phyloP scores from a whole-genome alignment of 2,329 filamentous ascomycete genomes.

The Whalleya microplaca region DNA sequence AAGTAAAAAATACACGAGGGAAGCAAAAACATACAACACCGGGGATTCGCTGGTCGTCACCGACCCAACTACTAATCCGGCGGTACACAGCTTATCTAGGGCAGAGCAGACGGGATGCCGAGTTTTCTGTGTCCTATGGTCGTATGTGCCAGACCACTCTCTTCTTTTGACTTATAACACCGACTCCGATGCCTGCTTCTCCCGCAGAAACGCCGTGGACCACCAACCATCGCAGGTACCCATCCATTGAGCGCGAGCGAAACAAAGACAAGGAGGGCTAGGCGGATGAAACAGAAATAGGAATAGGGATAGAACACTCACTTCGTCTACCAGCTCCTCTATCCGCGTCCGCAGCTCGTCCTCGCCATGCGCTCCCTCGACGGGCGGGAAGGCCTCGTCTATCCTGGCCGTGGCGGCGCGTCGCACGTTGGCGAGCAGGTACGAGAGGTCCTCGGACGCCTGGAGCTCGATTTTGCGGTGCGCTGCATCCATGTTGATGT shows the following conservation, averaged over 20 bases:
- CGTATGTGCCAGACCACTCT: slow-evolving; percentile 27
- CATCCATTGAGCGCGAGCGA: not conserved
- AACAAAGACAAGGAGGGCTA: not conserved
- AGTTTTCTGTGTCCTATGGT: slow-evolving; percentile 37
- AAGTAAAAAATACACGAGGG: not conserved
- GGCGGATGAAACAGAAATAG: not conserved
- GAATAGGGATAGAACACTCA: slow-evolving; percentile 34
- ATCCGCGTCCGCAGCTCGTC: slow-evolving; percentile 63
- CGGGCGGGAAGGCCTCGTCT: slow-evolving; percentile 68
- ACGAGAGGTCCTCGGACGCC: slow-evolving; percentile 71
- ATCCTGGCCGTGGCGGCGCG: slow-evolving; percentile 70
- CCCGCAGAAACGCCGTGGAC: not conserved
- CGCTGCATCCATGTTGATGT: slow-evolving; percentile 27
- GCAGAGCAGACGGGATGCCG: slow-evolving; percentile 40
- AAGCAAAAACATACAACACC: slow-evolving; percentile 40
- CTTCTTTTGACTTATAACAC: slow-evolving; percentile 22
- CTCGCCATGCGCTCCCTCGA: slow-evolving; percentile 52
- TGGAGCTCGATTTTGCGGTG: slow-evolving; percentile 81
- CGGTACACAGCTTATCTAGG: slow-evolving; percentile 38
- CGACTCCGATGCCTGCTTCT: not conserved
- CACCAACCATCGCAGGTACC: too few species aligned
- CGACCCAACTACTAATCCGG: slow-evolving; percentile 39
- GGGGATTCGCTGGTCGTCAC: slow-evolving; percentile 40
- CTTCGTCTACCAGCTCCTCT: slow-evolving; percentile 62
- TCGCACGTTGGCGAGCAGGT: slow-evolving; percentile 71